Base-by-base conservation (phyloP, 2,329 filamentous ascomycete genomes). In the Orbilia brochopaga region DNA sequence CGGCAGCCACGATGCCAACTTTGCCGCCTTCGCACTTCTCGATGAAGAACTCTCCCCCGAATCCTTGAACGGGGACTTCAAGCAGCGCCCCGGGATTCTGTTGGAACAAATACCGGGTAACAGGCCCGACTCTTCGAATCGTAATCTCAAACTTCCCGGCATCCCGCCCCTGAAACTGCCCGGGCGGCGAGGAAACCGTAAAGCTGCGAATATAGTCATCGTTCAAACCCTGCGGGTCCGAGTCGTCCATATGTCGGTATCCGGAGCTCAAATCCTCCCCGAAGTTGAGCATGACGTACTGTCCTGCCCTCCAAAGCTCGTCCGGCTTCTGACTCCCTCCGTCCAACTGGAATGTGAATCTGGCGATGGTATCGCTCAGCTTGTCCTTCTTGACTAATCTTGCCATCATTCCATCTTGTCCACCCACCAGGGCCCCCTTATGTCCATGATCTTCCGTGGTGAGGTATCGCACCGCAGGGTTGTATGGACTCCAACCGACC, bases 131-230 rank as follows among this genome's bases (percentile, higher is more conserved):
- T 59, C 83, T 86, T 15, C 90, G 81, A 0, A 87, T 85, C 2
- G 90, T 93, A 73, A 95, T 88, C 75, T 92, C 87, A 63, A 94
- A 83, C 75, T 87, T 83, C 6, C 50, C 63, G 32, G 69, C 42
- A 37, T 82, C 76, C 63, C 79, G 69, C 56, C 79, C 70, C 44
- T 78, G 74, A 46, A 76, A 63, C 75, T 78, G 53, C 74, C 78
- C 57, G 69, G 87, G 85, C 0, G 81, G 79, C 1, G 84, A 90
- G 0, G 88, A 90, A 0, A 96, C 84, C 1, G 91, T 96, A 77
- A 96, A 96, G 0, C 91, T 95, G 27, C 91, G 83, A 2, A 94
- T 82, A 73, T 86, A 92, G 77, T 96, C 91, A 77, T 96, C 91
- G 76, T 96, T 96, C 15, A 96, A 78, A 75, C 87, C 90, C 74